Conservation (phyloP, 139 green algal genomes). For the Micractinium sp. region DNA sequence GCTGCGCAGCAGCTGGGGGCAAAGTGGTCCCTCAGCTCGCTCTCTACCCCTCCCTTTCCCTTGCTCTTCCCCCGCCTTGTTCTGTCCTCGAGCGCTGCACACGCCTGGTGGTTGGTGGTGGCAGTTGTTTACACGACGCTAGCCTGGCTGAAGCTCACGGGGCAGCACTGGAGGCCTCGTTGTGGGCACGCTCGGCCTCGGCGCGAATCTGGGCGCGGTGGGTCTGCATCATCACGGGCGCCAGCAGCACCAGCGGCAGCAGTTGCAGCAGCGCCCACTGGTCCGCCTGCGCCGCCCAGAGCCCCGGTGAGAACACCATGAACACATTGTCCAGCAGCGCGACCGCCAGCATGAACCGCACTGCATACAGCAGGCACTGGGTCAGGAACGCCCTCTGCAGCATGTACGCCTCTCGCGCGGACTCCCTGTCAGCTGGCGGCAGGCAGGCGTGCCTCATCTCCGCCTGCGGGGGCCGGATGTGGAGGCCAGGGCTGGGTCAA, state of each 20-base stretch:
- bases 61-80: no score
- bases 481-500: not conserved
- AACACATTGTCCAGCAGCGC: not conserved
- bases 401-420: not conserved
- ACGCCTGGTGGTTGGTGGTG: no score
- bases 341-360: not conserved
- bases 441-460: not conserved
- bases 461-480: not conserved
- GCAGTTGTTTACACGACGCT: no score
- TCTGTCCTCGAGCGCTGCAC: no score
- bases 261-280: not conserved
- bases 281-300: not conserved
- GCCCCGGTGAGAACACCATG: not conserved
- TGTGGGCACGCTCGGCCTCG: not conserved
- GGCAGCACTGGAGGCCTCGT: no score
- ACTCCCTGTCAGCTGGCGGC: not conserved
- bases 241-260: not conserved
- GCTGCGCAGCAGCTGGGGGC: slow-evolving; percentile 65
- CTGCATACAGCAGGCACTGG: not conserved
- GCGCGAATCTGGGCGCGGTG: not conserved
- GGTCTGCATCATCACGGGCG: not conserved
- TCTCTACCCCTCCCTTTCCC: no score
- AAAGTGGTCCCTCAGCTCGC: no score
- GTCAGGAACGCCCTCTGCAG: not conserved
- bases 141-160: no score